A percentile compares a stretch with the other conserved stretches of the same genome.
Conservation (phyloP, 129 eudicot genomes). For the Lactuca saligna region DNA sequence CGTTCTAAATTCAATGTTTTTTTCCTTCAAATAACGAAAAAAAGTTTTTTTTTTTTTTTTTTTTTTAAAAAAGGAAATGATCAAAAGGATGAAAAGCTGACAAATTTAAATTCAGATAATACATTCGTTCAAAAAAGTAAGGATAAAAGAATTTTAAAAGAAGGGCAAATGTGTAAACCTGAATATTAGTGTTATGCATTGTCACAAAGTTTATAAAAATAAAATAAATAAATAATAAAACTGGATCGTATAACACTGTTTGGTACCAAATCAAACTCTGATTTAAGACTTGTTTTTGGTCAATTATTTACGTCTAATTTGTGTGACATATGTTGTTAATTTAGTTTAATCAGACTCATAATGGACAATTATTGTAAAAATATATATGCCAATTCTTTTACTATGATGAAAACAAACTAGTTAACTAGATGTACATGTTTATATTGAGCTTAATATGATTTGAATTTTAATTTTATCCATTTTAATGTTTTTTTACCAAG, state of each 20-base stretch:
- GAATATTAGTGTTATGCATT: background rate
- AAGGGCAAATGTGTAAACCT: background rate
- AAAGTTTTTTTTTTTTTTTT: background rate
- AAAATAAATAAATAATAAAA: too few species aligned
- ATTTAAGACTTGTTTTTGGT: background rate
- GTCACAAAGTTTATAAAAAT: background rate
- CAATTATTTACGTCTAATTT: too few species aligned
- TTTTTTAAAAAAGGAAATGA: background rate
- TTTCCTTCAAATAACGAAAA: background rate
- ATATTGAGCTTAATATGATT: too few species aligned
- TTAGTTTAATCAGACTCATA: too few species aligned
- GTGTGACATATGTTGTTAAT: too few species aligned
- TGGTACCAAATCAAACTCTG: background rate
- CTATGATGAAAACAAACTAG: too few species aligned
- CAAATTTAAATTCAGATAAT: background rate
- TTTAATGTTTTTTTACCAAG: too few species aligned
- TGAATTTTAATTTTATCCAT: too few species aligned
- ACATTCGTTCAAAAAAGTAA: background rate
- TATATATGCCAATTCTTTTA: too few species aligned
- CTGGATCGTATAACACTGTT: background rate
- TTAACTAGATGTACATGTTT: too few species aligned
- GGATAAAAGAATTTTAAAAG: background rate
- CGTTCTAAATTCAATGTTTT: background rate
- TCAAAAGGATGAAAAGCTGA: slow-evolving; percentile 9
- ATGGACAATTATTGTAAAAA: too few species aligned